Percentiles rank a stretch among this genome's conserved stretches.
phyloP scores from a whole-genome alignment of 495 filamentous ascomycete genomes.

The Thozetella sp. region DNA sequence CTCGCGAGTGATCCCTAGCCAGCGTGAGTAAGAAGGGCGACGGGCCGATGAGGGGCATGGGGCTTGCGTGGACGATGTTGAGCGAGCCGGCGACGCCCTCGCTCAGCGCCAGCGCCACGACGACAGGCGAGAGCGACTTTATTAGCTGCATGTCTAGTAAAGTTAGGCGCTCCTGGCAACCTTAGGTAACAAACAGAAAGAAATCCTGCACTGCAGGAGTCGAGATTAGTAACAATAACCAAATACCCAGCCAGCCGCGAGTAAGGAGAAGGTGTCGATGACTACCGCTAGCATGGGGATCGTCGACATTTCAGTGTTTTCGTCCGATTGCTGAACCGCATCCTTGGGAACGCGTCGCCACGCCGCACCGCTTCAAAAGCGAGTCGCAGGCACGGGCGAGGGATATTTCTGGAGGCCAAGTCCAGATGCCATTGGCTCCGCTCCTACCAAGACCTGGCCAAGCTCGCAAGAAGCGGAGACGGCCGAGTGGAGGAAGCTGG shows the following conservation, averaged over 20 bases:
- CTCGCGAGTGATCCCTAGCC: neutral
- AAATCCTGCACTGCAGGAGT: neutral
- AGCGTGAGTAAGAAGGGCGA: neutral
- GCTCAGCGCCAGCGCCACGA: neutral
- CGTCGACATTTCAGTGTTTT: neutral
- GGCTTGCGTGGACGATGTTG: neutral
- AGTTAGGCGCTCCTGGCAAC: neutral
- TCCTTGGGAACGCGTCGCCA: neutral
- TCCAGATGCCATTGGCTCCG: neutral
- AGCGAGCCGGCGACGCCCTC: neutral
- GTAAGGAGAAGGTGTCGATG: neutral
- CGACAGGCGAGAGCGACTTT: neutral
- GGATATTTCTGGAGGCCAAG: neutral
- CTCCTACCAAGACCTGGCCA: neutral
- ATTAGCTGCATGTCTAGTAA: neutral
- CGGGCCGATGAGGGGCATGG: neutral
- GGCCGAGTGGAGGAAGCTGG: neutral
- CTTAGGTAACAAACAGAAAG: neutral
- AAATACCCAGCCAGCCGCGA: neutral
- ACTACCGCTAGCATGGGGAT: neutral
- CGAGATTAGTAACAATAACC: neutral
- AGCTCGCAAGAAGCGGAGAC: neutral
- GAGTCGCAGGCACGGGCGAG: too few species aligned
- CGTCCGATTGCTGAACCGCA: neutral
- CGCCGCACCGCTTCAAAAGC: neutral